These are phyloP conservation scores for Syzygium grande DNA, from an alignment of 345 rosid species.

Conservation along the genomic window DNA sequence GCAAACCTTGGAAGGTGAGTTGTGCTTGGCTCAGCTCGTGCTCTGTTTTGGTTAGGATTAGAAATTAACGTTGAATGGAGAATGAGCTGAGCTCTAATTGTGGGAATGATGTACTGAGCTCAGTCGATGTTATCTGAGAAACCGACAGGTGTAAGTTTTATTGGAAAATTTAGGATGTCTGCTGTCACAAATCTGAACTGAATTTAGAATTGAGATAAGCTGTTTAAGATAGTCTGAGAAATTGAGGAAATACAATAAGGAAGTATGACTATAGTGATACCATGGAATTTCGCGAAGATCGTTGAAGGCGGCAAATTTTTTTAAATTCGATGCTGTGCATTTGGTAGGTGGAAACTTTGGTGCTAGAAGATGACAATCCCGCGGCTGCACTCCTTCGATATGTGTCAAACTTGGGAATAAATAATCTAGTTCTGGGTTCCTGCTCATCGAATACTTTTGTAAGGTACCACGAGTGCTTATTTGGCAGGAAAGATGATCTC, in stretches of 20 bases:
- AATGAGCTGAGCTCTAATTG: neutral
- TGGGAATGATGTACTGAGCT: neutral
- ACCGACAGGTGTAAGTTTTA: neutral
- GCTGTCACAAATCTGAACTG: neutral
- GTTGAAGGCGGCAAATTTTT: neutral
- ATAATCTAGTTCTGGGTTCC: slow-evolving; percentile 67
- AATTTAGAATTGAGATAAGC: neutral
- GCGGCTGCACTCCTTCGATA: slow-evolving; percentile 50
- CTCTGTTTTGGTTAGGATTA: neutral
- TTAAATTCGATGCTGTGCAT: slow-evolving; percentile 3
- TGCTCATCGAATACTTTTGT: slow-evolving; percentile 35
- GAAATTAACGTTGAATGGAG: neutral
- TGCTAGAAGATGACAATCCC: slow-evolving; percentile 64
- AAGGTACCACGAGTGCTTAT: slow-evolving; percentile 31
- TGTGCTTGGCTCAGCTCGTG: neutral
- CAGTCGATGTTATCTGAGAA: neutral
- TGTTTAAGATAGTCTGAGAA: neutral
- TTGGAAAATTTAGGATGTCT: neutral
- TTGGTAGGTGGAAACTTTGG: slow-evolving; percentile 60
- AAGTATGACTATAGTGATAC: neutral
- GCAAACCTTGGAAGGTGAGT: slow-evolving; percentile 33
- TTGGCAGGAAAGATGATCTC: neutral
- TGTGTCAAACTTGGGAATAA: slow-evolving; percentile 33
- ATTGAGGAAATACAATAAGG: neutral
- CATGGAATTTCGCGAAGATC: neutral